phyloP scores from a whole-genome alignment of 305 asterid genomes.

The Plantago coronopus region DNA sequence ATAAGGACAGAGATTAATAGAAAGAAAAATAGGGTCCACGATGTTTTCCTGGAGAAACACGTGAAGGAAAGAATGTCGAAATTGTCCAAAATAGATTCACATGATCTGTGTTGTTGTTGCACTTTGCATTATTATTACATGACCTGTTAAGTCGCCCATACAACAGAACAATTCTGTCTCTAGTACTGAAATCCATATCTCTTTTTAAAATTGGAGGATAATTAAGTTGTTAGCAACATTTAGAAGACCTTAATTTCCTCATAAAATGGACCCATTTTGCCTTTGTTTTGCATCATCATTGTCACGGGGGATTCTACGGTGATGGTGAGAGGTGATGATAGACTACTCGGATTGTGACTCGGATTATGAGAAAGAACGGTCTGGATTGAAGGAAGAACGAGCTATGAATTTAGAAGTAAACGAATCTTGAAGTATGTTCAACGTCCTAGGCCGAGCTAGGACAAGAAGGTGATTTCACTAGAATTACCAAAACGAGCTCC shows the following conservation, averaged over 20 bases:
- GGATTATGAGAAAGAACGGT: no score
- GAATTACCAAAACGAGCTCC: no score
- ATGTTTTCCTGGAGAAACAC: neutral
- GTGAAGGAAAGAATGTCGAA: conserved; percentile 5
- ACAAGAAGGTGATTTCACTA: no score
- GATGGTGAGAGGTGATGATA: no score
- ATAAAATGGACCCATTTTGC: neutral
- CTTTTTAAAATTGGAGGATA: neutral
- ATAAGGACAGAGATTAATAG: neutral
- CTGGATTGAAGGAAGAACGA: no score
- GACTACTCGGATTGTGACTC: no score
- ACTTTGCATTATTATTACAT: neutral
- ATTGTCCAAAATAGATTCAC: conserved; percentile 39
- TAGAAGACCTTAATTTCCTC: neutral
- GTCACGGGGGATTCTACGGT: no score
- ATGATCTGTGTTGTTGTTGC: conserved; percentile 23
- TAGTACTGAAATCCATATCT: neutral
- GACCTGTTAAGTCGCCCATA: neutral
- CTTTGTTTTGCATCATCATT: neutral
- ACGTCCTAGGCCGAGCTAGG: no score
- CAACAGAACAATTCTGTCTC: conserved; percentile 7
- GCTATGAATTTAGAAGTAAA: no score
- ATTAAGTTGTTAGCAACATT: neutral
- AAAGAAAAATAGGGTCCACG: neutral
- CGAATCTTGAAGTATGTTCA: no score